A percentile compares a stretch with the other conserved stretches of the same genome.
These are phyloP conservation scores for Arachnopeziza araneosa DNA, from an alignment of 2,329 filamentous ascomycete genomes.

Conservation along the genomic window DNA sequence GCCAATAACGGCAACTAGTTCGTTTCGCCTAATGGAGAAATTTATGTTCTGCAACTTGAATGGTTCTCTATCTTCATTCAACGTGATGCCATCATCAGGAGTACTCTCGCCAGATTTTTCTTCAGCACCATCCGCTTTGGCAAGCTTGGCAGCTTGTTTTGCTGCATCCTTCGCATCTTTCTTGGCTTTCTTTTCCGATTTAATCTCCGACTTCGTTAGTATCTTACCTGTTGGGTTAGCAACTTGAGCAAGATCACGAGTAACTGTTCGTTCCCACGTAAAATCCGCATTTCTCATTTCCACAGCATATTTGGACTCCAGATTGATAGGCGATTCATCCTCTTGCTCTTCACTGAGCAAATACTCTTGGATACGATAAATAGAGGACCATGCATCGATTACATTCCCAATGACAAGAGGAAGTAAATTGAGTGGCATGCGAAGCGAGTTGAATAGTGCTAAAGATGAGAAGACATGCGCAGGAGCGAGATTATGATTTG, in stretches of 20 bases:
- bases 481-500: constrained; percentile 62
- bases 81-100: constrained; percentile 47
- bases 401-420: constrained; percentile 85
- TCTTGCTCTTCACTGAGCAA: constrained; percentile 77
- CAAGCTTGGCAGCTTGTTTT: constrained; percentile 35
- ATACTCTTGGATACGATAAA: constrained; percentile 84
- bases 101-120: constrained; percentile 40
- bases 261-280: constrained; percentile 74
- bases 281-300: constrained; percentile 70
- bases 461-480: constrained; percentile 87
- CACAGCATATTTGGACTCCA: constrained; percentile 61
- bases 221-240: constrained; percentile 44
- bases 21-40: constrained; percentile 64
- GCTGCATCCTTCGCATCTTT: constrained; percentile 38
- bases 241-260: constrained; percentile 43
- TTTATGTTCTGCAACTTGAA: constrained; percentile 68
- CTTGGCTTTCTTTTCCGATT: constrained; percentile 36
- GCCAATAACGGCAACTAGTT: constrained; percentile 80
- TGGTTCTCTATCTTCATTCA: constrained; percentile 52
- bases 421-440: constrained; percentile 83
- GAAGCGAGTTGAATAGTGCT: constrained; percentile 85
- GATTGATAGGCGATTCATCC: constrained; percentile 56
- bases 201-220: constrained; percentile 42
- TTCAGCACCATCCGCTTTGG: constrained; percentile 21
- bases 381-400: constrained; percentile 80